These are phyloP conservation scores for Penicillium antarcticum DNA, from an alignment of 495 filamentous ascomycete species.

Conservation along the genomic window DNA sequence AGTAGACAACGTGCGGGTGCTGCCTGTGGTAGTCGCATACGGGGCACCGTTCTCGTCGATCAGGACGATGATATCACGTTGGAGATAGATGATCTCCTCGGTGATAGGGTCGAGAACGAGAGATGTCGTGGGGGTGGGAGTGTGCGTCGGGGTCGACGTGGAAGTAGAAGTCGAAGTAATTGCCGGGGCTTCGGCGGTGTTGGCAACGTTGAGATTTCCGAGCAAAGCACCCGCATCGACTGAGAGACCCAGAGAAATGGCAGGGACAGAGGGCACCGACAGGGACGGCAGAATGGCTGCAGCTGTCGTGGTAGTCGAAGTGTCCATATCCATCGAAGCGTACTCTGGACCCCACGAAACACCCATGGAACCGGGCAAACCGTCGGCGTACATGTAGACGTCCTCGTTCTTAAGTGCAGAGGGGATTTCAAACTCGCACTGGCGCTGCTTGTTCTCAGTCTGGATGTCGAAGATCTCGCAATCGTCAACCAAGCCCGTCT, in stretches of 20 bases:
- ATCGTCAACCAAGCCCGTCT: slow-evolving; percentile 49
- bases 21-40: slow-evolving; percentile 23
- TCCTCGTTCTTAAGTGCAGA: slow-evolving; percentile 36
- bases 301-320: slow-evolving; percentile 3
- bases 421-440: slow-evolving; percentile 49
- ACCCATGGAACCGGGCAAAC: slow-evolving; percentile 51
- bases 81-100: slow-evolving; percentile 35
- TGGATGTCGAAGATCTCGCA: slow-evolving; percentile 61
- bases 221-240: slow-evolving; percentile 7
- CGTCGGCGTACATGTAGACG: slow-evolving; percentile 27
- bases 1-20: slow-evolving; percentile 18
- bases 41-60: slow-evolving; percentile 26
- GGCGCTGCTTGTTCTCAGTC: slow-evolving; percentile 29
- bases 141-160: slow-evolving; percentile 19
- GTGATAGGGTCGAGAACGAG: slow-evolving; percentile 23
- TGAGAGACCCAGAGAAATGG: slow-evolving; percentile 7
- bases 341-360: slow-evolving; percentile 52
- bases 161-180: slow-evolving; percentile 8
- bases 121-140: slow-evolving; percentile 25
- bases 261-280: slow-evolving; percentile 4
- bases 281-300: neutral
- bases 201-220: neutral
- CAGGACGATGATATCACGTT: slow-evolving; percentile 35
- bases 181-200: slow-evolving; percentile 1
- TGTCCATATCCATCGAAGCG: slow-evolving; percentile 28